These are phyloP conservation scores for Aspergillus ibericus DNA, from an alignment of 2,329 filamentous ascomycete species.

Conservation along the genomic window DNA sequence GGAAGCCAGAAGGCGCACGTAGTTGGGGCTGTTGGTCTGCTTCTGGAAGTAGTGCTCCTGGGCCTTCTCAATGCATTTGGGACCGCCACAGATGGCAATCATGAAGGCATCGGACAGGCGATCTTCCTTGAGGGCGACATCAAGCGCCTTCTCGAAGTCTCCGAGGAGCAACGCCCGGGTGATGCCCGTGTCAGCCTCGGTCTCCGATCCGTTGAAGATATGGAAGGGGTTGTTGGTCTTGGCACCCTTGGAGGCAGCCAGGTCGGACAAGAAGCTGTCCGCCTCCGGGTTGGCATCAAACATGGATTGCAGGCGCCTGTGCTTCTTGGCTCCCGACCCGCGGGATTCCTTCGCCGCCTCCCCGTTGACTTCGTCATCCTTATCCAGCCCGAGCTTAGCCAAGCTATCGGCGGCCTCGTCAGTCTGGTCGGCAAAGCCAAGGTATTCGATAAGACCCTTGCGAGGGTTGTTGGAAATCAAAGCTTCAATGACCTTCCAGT, in stretches of 20 bases:
- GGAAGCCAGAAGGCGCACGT: conserved; percentile 83
- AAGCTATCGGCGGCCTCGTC: conserved; percentile 50
- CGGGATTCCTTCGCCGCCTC: conserved; percentile 51
- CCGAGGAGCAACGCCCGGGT: conserved; percentile 87
- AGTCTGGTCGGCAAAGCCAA: conserved; percentile 73
- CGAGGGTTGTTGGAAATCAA: conserved; percentile 82
- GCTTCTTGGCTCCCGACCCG: conserved; percentile 54
- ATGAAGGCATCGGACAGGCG: conserved; percentile 95
- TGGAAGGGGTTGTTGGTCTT: conserved; percentile 95
- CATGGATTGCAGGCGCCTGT: conserved; percentile 69
- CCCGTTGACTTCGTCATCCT: conserved; percentile 45
- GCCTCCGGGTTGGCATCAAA: conserved; percentile 72
- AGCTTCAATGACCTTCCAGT: conserved; percentile 93
- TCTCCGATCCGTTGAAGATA: conserved; percentile 81
- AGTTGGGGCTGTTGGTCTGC: conserved; percentile 81
- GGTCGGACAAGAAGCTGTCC: conserved; percentile 82
- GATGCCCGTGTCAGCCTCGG: conserved; percentile 78
- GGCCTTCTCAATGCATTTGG: conserved; percentile 89
- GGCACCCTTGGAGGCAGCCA: conserved; percentile 84
- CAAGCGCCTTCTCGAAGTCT: conserved; percentile 84
- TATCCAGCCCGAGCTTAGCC: conserved; percentile 43
- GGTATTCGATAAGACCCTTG: conserved; percentile 79
- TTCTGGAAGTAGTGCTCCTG: conserved; percentile 87
- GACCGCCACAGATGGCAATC: conserved; percentile 94
- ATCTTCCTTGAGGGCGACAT: conserved; percentile 83